Percentiles rank a stretch among this genome's conserved stretches.
Conservation (phyloP, 768 basidiomycete genomes). For the Pleurotus platypus region DNA sequence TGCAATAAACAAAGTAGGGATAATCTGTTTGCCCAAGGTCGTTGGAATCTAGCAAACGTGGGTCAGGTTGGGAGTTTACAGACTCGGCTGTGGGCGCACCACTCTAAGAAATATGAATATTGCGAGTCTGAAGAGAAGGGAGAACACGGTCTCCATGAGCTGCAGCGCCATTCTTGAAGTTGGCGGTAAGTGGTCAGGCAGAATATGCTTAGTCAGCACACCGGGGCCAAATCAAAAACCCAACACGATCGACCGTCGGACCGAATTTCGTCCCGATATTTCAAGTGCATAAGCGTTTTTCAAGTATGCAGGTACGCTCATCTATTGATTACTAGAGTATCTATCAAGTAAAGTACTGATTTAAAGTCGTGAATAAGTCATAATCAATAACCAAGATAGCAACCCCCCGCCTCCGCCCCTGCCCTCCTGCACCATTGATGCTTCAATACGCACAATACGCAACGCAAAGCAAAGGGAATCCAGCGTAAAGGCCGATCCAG, state of each 20-base stretch:
- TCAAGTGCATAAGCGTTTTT: too few species aligned
- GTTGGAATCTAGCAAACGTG: slow-evolving; percentile 33
- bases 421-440: too few species aligned
- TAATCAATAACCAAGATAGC: too few species aligned
- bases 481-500: slow-evolving; percentile 89
- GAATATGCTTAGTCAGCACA: background rate
- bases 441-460: slow-evolving; percentile 44
- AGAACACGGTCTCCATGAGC: slow-evolving; percentile 14
- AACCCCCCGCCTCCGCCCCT: too few species aligned
- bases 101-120: slow-evolving; percentile 49
- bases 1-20: slow-evolving; percentile 24
- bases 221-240: background rate
- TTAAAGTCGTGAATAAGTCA: too few species aligned
- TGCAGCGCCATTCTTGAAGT: background rate
- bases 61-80: background rate
- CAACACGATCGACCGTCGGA: too few species aligned
- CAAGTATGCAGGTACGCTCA: too few species aligned
- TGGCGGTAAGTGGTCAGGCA: background rate
- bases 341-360: too few species aligned
- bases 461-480: slow-evolving; percentile 91
- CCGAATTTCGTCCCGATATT: too few species aligned
- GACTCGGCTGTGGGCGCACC: slow-evolving; percentile 26
- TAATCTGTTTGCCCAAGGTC: slow-evolving; percentile 24
- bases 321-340: too few species aligned
- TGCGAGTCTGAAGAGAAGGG: slow-evolving; percentile 36